phyloP scores from a whole-genome alignment of 495 filamentous ascomycete species.

The Lophiostoma macrostomum region DNA sequence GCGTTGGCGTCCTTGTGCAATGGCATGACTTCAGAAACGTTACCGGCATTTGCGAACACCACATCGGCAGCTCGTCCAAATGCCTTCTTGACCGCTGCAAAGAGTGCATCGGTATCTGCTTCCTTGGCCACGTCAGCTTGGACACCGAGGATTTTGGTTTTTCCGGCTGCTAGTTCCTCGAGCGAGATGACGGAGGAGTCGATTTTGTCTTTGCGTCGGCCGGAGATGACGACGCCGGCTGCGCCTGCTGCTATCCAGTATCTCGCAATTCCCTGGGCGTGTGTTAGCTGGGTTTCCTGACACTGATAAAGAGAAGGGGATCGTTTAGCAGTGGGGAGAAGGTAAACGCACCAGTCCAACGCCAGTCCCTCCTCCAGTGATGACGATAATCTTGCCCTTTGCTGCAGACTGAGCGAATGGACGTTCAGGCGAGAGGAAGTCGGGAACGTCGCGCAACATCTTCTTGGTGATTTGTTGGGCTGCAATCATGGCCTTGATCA shows the following conservation, averaged over 20 bases:
- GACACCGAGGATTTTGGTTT: constrained; percentile 19
- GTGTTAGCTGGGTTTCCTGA: neutral
- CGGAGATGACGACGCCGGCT: constrained; percentile 27
- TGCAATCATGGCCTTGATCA: too few relatives aligned
- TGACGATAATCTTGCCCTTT: constrained; percentile 31
- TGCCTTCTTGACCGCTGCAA: constrained; percentile 16
- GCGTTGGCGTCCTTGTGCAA: constrained; percentile 6
- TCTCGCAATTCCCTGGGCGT: constrained; percentile 15
- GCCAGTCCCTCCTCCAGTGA: constrained; percentile 29
- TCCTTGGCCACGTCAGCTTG: constrained; percentile 11
- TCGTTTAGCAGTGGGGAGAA: too few relatives aligned
- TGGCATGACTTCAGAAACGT: neutral
- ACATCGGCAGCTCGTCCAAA: constrained; percentile 28
- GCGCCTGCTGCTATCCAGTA: constrained; percentile 29
- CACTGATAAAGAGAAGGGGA: neutral
- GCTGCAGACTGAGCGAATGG: neutral
- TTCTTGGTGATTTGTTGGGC: constrained; percentile 34
- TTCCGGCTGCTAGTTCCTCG: constrained; percentile 1
- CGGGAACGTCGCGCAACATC: constrained; percentile 13
- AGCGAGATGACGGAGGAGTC: constrained; percentile 11
- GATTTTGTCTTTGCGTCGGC: constrained; percentile 23
- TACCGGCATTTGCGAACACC: constrained; percentile 19
- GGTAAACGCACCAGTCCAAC: constrained; percentile 32
- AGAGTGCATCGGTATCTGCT: constrained; percentile 5
- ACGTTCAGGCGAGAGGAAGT: constrained; percentile 10